Conservation (phyloP, 805 yeast species). For the Cyberlindnera subsufficiens region DNA sequence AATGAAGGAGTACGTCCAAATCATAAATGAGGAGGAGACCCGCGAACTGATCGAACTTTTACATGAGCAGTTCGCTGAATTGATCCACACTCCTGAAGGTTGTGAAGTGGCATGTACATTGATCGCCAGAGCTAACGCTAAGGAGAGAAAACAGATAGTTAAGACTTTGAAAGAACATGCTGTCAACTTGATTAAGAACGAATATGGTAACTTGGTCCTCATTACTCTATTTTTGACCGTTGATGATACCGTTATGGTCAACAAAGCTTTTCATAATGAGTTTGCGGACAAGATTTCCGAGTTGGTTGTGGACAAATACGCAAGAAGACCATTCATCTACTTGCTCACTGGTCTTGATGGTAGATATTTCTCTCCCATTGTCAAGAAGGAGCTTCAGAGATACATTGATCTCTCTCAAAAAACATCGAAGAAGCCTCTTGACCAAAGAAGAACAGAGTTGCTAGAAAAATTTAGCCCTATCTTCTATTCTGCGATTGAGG, state of each 20-base stretch:
- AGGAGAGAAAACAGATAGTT: slow-evolving; percentile 80
- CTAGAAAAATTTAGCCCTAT: slow-evolving; percentile 58
- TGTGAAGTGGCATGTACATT: slow-evolving; percentile 82
- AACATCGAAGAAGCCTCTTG: slow-evolving; percentile 84
- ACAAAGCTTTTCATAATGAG: slow-evolving; percentile 65
- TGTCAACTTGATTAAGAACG: slow-evolving; percentile 72
- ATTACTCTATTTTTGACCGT: slow-evolving; percentile 77
- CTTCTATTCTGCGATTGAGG: slow-evolving; percentile 49
- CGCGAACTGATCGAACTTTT: slow-evolving; percentile 78
- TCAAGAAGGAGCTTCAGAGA: slow-evolving; percentile 50
- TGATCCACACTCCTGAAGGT: slow-evolving; percentile 94
- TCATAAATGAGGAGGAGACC: slow-evolving; percentile 64
- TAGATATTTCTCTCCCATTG: slow-evolving; percentile 73
- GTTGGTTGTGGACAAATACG: slow-evolving; percentile 63
- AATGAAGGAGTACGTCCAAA: slow-evolving; percentile 79
- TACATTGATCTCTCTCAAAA: slow-evolving; percentile 56
- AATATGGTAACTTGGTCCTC: slow-evolving; percentile 78
- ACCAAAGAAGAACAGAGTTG: slow-evolving; percentile 67
- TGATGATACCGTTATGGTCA: slow-evolving; percentile 85
- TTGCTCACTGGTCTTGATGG: slow-evolving; percentile 74
- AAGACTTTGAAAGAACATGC: slow-evolving; percentile 72
- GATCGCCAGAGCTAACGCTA: slow-evolving; percentile 80
- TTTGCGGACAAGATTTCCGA: slow-evolving; percentile 46
- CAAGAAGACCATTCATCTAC: slow-evolving; percentile 85
- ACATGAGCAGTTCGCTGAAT: slow-evolving; percentile 85